phyloP scores from a whole-genome alignment of 371 early-diverging fungal genomes.

The Vairimorpha necatrix region DNA sequence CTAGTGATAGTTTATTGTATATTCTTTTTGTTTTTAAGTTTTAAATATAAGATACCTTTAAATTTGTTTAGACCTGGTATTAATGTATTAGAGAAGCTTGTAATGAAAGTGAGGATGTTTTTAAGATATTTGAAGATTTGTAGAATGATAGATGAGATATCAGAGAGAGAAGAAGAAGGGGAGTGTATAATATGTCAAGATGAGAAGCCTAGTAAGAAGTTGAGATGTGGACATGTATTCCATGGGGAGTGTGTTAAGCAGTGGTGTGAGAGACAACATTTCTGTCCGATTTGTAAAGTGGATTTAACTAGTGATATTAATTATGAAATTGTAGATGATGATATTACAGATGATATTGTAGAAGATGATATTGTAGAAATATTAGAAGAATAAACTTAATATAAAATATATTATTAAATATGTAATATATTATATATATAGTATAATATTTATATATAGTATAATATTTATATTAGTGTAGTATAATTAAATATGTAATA shows the following conservation, averaged over 20 bases:
- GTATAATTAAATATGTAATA: background rate
- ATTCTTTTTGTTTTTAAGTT: slow-evolving; percentile 51
- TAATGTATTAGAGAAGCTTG: slow-evolving; percentile 42
- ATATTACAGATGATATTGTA: slow-evolving; percentile 36
- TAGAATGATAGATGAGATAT: slow-evolving; percentile 46
- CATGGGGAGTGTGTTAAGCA: slow-evolving; percentile 87
- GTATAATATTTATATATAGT: too few relatives aligned
- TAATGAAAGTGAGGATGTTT: slow-evolving; percentile 31
- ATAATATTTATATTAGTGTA: background rate
- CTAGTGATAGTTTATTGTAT: slow-evolving; percentile 37
- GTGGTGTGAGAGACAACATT: slow-evolving; percentile 94
- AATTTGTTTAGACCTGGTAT: slow-evolving; percentile 50
- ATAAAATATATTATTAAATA: slow-evolving; percentile 7
- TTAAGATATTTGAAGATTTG: slow-evolving; percentile 42
- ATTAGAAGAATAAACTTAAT: background rate
- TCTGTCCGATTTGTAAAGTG: slow-evolving; percentile 85
- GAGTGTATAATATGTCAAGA: slow-evolving; percentile 63
- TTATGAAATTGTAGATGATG: slow-evolving; percentile 18
- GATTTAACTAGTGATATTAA: slow-evolving; percentile 1
- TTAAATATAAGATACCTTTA: slow-evolving; percentile 56
- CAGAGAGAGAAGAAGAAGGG: slow-evolving; percentile 37
- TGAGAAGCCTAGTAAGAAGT: slow-evolving; percentile 69
- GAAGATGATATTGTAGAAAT: slow-evolving; percentile 40
- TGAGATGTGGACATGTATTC: slow-evolving; percentile 91
- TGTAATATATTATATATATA: too few relatives aligned